Evolutionary conservation across 1,139 yeast genomes (phyloP).

Genomic region (Groenewaldozyma sp.): DNA sequence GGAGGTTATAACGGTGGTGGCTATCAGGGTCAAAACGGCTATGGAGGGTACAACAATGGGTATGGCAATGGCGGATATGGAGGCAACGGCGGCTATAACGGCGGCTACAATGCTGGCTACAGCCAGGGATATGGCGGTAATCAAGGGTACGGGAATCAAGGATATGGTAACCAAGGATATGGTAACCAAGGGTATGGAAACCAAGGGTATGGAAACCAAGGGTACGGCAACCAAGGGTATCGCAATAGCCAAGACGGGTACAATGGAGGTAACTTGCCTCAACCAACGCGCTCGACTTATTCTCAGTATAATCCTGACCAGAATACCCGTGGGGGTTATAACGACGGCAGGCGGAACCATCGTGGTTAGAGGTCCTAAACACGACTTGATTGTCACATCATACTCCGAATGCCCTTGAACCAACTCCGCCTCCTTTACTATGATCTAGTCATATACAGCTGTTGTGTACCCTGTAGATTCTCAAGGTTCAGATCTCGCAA

Average conservation of each 20-base stretch:
- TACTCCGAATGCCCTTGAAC: too few species aligned
- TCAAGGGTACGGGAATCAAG: background rate
- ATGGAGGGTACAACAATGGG: background rate
- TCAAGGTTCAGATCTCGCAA: too few species aligned
- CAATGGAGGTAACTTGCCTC: background rate
- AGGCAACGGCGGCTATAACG: constrained; percentile 8
- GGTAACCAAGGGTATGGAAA: constrained; percentile 10
- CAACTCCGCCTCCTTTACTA: too few species aligned
- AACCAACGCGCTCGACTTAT: constrained; percentile 8
- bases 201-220: constrained; percentile 8
- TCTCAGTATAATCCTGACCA: constrained; percentile 7
- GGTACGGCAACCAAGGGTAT: constrained; percentile 11
- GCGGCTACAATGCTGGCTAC: constrained; percentile 5
- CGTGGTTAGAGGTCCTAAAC: too few species aligned
- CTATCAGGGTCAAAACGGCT: background rate
- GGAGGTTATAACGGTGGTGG: background rate
- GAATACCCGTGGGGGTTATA: constrained; percentile 4
- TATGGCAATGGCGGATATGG: constrained; percentile 7
- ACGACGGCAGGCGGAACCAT: too few species aligned
- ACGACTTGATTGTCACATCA: too few species aligned
- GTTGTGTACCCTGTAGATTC: too few species aligned
- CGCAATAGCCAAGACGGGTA: constrained; percentile 4
- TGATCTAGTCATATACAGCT: too few species aligned
- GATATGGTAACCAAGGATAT: constrained; percentile 3
- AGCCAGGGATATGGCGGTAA: constrained; percentile 7